Evolutionary conservation across 768 basidiomycete species (phyloP).

Genomic region (Termitomyces sp.): DNA sequence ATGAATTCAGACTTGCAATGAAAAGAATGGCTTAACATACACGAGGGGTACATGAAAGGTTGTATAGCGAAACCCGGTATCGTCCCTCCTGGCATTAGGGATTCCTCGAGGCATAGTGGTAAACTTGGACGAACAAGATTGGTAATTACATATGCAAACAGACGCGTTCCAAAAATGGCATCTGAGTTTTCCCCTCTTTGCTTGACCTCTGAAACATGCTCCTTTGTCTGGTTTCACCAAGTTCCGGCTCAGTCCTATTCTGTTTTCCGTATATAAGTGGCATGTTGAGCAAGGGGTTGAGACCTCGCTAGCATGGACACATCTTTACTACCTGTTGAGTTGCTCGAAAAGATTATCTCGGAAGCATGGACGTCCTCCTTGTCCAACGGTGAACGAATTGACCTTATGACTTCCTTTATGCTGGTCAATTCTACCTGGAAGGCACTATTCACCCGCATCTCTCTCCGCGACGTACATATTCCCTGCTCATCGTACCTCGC

Average conservation of each 20-base stretch:
- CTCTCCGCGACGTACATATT: slow-evolving; percentile 27
- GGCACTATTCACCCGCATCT: slow-evolving; percentile 22
- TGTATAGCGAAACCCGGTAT: slow-evolving; percentile 78
- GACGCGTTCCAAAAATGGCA: background rate
- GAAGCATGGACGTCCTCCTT: slow-evolving; percentile 25
- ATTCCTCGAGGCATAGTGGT: slow-evolving; percentile 72
- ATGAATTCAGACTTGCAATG: background rate
- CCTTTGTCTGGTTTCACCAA: background rate
- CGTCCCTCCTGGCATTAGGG: slow-evolving; percentile 76
- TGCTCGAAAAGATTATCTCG: slow-evolving; percentile 20
- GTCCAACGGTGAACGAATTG: slow-evolving; percentile 22
- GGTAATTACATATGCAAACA: background rate
- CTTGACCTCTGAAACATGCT: background rate
- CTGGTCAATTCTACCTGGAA: slow-evolving; percentile 26
- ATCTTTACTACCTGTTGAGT: slow-evolving; percentile 2
- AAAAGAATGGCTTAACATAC: slow-evolving; percentile 30
- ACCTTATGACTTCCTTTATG: slow-evolving; percentile 24
- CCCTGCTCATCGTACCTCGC: slow-evolving; percentile 20
- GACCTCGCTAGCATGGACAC: background rate
- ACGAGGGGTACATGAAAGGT: slow-evolving; percentile 75
- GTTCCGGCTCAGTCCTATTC: background rate
- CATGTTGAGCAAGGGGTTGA: background rate
- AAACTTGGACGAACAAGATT: background rate
- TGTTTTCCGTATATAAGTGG: background rate
- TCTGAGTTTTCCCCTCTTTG: no score